phyloP scores from a whole-genome alignment of 345 rosid species.

The Mangifera indica region DNA sequence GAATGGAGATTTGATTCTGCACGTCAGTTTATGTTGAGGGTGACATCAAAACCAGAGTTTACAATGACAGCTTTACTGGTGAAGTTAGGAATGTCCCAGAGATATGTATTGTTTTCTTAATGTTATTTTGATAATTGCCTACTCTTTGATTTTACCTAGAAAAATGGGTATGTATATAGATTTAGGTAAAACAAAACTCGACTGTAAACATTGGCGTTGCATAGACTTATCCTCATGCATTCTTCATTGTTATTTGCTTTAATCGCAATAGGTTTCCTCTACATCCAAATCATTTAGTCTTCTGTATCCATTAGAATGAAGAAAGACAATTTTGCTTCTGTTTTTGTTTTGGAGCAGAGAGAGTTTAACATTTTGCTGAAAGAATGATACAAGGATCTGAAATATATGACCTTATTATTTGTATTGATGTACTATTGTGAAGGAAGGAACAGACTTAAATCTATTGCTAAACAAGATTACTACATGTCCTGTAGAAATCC shows the following conservation, averaged over 20 bases:
- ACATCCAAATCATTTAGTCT: not conserved
- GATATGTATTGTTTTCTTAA: slow-evolving; percentile 41
- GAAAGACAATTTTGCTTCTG: not conserved
- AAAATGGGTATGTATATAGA: not conserved
- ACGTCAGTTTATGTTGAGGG: slow-evolving; percentile 95
- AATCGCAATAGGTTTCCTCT: not conserved
- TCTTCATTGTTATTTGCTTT: not conserved
- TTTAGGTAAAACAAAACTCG: not conserved
- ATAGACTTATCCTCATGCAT: not conserved
- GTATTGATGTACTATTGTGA: not conserved
- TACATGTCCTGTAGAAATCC: too few relatives aligned
- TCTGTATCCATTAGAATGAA: not conserved
- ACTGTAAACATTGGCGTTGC: not conserved
- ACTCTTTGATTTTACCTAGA: not conserved
- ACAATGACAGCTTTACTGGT: slow-evolving; percentile 85
- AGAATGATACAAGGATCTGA: not conserved
- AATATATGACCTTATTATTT: not conserved
- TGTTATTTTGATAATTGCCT: not conserved
- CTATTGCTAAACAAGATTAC: not conserved
- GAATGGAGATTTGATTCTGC: slow-evolving; percentile 45
- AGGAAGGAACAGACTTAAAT: not conserved
- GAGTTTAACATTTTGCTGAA: not conserved
- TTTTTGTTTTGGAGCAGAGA: too few relatives aligned
- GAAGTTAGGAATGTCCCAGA: slow-evolving; percentile 79
- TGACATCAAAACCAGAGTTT: slow-evolving; percentile 87